Conservation (phyloP, 164 flowering plant genomes). For the Echeveria elegans region DNA sequence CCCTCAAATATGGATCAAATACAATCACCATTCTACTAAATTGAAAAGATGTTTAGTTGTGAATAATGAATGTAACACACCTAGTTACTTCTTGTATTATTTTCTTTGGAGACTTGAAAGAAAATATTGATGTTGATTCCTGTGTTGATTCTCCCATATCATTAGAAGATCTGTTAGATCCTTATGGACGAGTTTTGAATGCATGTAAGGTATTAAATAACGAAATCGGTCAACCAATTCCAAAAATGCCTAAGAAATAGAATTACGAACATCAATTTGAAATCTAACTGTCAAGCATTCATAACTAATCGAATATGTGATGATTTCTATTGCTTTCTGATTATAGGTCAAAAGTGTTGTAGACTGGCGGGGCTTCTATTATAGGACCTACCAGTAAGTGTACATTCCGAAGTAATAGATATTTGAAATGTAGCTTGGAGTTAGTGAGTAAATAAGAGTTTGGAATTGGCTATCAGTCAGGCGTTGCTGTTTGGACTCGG, state of each 20-base stretch:
- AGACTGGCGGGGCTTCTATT: constrained; percentile 89
- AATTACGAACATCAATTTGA: neutral
- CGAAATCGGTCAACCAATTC: neutral
- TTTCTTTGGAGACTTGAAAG: neutral
- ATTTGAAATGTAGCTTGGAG: neutral
- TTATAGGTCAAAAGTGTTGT: constrained; percentile 73
- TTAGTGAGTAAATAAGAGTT: no score
- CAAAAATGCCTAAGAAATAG: no score
- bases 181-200: neutral
- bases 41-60: no score
- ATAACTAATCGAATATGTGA: no score
- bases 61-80: no score
- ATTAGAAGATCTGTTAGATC: neutral
- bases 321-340: constrained; percentile 5
- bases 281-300: neutral
- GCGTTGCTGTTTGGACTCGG: no score
- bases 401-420: neutral
- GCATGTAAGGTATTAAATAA: no score
- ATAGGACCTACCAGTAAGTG: constrained; percentile 65
- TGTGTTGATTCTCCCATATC: neutral
- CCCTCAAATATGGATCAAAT: no score
- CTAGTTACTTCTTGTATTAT: no score
- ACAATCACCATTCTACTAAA: no score
- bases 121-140: neutral
- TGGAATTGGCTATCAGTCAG: no score